Evolutionary conservation across 352 stramenopile genomes (phyloP), one percentile per base, ranked within the genome.

Genomic region (Phytophthora kernoviae): DNA sequence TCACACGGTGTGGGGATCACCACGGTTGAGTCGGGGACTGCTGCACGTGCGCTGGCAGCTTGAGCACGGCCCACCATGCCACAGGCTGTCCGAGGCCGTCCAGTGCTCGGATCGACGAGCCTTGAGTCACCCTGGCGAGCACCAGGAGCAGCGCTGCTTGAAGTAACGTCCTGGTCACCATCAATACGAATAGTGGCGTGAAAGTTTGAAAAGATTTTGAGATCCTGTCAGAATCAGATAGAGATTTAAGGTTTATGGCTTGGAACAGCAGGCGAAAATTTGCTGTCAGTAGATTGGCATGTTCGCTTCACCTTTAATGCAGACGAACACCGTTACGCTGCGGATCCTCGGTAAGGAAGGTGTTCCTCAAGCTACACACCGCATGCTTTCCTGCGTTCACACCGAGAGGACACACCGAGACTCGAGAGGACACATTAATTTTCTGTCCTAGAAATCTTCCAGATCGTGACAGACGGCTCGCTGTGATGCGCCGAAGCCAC

Each of bases 51-150:
- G 70, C 66, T 8, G 84, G 84, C 49, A 94, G 62, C 63, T 94
- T 94, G 52, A 91, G 75, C 44, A 91, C 79, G 2, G 75, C 65
- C 76, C 81, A 94, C 84, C 84, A 94, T 8, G 70, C 72, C 50
- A 94, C 84, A 7, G 81, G 75, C 6, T 58, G 49, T 7, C 80
- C 82, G 7, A 79, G 60, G 2, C 84, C 84, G 66, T 94, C 74
- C 20, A 87, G 72, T 32, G 84, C 82, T 54, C 68, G 70, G 11
- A 88, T 41, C 20, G 75, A 41, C 2, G 54, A 15, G 7, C 8
- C 49, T 1, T 6, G 17, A 2, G 40, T 47, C 30, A 50, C 58
- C 49, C 27, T 39, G 10, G 14, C 40, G 27, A 51, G 39, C 54
- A 68, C 22, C 39, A 78, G 51, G 24, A 65, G 32, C 9, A 71